A percentile compares a stretch with the other conserved stretches of the same genome.
Conservation (phyloP, 2,329 filamentous ascomycete genomes). For the Epichloe amarillans region DNA sequence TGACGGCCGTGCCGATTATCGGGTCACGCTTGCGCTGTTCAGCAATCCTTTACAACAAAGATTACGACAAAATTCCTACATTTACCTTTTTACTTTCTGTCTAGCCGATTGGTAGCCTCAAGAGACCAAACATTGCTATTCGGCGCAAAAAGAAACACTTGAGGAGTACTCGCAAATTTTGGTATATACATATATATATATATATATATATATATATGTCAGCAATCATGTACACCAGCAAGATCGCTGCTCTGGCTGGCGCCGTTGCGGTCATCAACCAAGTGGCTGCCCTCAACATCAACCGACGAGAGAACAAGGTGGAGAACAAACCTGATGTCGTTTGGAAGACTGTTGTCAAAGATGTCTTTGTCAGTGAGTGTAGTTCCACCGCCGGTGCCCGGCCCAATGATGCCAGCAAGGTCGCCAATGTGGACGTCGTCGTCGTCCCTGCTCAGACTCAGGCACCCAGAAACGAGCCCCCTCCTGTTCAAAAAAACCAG, state of each 20-base stretch:
- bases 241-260: slow-evolving; percentile 28
- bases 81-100: neutral
- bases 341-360: slow-evolving; percentile 28
- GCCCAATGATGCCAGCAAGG: slow-evolving; percentile 16
- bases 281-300: slow-evolving; percentile 27
- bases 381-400: neutral
- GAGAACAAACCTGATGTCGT: slow-evolving; percentile 22
- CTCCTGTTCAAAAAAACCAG: neutral
- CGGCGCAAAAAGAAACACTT: neutral
- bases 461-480: slow-evolving; percentile 3
- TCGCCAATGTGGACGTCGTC: slow-evolving; percentile 20
- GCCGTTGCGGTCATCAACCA: slow-evolving; percentile 30
- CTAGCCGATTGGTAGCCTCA: slow-evolving; percentile 2
- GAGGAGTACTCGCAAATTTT: neutral
- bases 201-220: neutral
- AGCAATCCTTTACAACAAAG: neutral
- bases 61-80: neutral
- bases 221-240: slow-evolving; percentile 29
- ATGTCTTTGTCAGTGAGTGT: slow-evolving; percentile 23
- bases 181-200: neutral
- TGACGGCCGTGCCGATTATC: slow-evolving; percentile 22
- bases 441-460: slow-evolving; percentile 6
- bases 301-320: slow-evolving; percentile 27
- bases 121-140: neutral
- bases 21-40: neutral